Percentiles rank a stretch among this genome's conserved stretches.
phyloP scores from a whole-genome alignment of 1,284 basidiomycete species.

The Singerocomus inundabilis region DNA sequence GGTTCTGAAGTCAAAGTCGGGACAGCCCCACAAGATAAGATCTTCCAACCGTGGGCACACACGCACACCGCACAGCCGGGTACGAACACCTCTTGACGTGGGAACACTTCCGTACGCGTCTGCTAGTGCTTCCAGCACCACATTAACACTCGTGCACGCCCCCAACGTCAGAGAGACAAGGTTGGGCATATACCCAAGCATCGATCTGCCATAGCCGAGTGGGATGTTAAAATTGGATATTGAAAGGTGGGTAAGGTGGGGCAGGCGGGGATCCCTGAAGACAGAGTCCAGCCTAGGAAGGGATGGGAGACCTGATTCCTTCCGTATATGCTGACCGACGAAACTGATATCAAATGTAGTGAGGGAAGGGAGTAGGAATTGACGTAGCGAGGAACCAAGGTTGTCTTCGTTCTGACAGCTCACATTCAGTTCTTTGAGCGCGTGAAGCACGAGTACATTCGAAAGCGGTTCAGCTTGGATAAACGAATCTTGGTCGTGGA shows the following conservation, averaged over 20 bases:
- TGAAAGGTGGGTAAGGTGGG: conserved; percentile 35
- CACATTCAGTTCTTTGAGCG: conserved; percentile 42
- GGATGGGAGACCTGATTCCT: conserved; percentile 18
- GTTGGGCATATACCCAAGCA: conserved; percentile 41
- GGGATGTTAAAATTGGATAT: conserved; percentile 36
- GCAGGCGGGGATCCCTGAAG: conserved; percentile 44
- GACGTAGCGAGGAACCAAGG: conserved; percentile 38
- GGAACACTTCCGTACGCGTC: conserved; percentile 30
- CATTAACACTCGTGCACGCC: conserved; percentile 30
- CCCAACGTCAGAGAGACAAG: conserved; percentile 38
- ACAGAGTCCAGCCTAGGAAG: conserved; percentile 39
- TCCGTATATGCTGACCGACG: conserved; percentile 26
- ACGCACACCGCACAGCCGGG: conserved; percentile 30
- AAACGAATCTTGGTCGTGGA: conserved; percentile 26
- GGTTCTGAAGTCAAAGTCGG: conserved; percentile 39
- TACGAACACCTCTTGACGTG: conserved; percentile 5
- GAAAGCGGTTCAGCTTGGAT: conserved; percentile 28
- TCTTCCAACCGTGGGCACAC: conserved; percentile 50
- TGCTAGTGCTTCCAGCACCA: conserved; percentile 28
- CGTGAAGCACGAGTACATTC: conserved; percentile 28
- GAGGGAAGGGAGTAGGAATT: conserved; percentile 43
- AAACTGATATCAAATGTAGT: conserved; percentile 43
- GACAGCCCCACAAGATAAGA: conserved; percentile 49
- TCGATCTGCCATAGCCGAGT: conserved; percentile 28
- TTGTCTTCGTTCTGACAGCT: conserved; percentile 42